Evolutionary conservation across 371 early-diverging fungal species (phyloP), one percentile per base, ranked within the genome.

Genomic region (Apophysomyces ossiformis): DNA sequence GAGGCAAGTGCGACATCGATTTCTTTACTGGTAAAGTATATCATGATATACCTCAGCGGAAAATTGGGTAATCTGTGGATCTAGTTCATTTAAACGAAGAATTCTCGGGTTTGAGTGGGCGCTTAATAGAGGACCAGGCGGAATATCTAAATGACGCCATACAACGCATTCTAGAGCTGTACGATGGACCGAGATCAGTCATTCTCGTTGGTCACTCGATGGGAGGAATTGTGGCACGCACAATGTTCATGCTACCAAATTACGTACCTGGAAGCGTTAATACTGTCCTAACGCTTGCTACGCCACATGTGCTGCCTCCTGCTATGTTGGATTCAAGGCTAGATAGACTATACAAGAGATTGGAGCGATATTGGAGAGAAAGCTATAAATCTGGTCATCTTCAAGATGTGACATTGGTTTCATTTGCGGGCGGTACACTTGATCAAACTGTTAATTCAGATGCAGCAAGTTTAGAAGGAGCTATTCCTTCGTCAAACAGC

Each of bases 211-310:
- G 93, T 4, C 98, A 97, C 69, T 96, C 96, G 7, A 97, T 98
- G 98, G 98, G 98, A 32, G 98, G 98, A 7, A 81, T 97, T 35
- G 96, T 97, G 3, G 95, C 96, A 1, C 78, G 97, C 16, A 82
- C 91, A 0, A 78, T 92, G 58, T 81, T 93, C 57, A 87, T 86
- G 6, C 72, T 93, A 63, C 72, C 82, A 0, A 92, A 87, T 71
- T 91, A 92, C 69, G 63, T 71, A 8, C 77, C 84, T 0, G 86
- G 87, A 4, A 84, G 89, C 4, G 85, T 97, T 36, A 82, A 87
- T 56, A 90, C 92, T 1, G 88, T 98, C 47, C 67, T 97, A 37
- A 98, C 98, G 0, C 74, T 96, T n/a, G 89, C 97, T 1, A 92
- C 96, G 18, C 98, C 98, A 6, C 98, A 98, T 75, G 67, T 81